Evolutionary conservation across 176 grass and related monocot species (phyloP).

Genomic region (Secale cereale): DNA sequence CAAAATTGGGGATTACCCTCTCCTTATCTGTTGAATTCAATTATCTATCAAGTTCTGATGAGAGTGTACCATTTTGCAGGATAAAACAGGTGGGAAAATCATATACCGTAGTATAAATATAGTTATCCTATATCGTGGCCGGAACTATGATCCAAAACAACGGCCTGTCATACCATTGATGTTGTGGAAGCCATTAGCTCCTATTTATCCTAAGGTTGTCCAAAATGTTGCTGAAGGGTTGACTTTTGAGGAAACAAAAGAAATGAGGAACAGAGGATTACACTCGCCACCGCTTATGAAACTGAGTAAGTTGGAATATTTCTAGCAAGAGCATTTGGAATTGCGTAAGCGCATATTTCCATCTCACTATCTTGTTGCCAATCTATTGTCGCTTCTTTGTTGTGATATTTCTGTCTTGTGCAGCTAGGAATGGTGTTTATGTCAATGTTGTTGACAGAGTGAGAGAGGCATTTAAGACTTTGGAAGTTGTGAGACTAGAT

Average conservation of each 20-base stretch:
- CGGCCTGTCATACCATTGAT: constrained; percentile 55
- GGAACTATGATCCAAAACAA: constrained; percentile 49
- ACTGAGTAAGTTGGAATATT: constrained; percentile 45
- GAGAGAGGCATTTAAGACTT: constrained; percentile 56
- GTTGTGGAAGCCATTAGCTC: constrained; percentile 74
- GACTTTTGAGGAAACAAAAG: constrained; percentile 65
- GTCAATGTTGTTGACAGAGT: constrained; percentile 73
- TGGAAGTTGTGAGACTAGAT: constrained; percentile 59
- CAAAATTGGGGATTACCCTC: neutral
- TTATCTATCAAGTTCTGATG: neutral
- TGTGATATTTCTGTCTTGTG: constrained; percentile 4
- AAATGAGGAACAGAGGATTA: constrained; percentile 62
- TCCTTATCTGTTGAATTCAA: neutral
- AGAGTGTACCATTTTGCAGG: constrained; percentile 32
- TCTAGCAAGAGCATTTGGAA: neutral
- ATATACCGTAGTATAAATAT: constrained; percentile 52
- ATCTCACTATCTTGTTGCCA: neutral
- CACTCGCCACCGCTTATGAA: constrained; percentile 48
- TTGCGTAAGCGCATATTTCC: neutral
- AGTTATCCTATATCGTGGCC: constrained; percentile 58
- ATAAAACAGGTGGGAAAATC: constrained; percentile 76
- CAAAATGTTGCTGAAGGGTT: constrained; percentile 52
- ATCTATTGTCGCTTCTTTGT: neutral
- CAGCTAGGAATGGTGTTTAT: constrained; percentile 81
- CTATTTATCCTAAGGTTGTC: constrained; percentile 64